These are phyloP conservation scores for Guillardia theta DNA, from an alignment of 78 protist genomes.

Conservation along the genomic window DNA sequence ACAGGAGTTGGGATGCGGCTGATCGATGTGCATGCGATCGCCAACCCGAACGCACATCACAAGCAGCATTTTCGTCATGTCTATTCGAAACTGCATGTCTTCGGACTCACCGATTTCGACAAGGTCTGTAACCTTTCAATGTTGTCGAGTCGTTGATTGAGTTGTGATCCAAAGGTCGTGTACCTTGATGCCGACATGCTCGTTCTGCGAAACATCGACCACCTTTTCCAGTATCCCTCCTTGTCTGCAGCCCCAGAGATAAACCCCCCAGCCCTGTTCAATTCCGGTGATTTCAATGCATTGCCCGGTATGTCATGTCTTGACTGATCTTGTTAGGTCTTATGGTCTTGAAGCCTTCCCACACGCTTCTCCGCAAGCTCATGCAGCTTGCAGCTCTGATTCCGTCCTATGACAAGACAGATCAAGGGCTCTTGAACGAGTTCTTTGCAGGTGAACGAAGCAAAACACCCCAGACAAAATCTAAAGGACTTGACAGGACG, in stretches of 20 bases:
- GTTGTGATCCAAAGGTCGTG: background rate
- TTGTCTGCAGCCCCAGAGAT: background rate
- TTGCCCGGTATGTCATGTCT: no score
- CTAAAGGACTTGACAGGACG: no score
- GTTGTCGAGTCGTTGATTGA: background rate
- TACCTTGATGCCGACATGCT: background rate
- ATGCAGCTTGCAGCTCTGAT: background rate
- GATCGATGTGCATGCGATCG: background rate
- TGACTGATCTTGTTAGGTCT: no score
- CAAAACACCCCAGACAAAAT: no score
- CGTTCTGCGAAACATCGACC: constrained; percentile 10
- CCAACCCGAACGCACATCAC: background rate
- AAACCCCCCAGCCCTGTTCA: constrained; percentile 5
- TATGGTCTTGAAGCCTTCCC: background rate
- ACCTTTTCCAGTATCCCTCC: background rate
- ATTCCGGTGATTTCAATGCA: background rate
- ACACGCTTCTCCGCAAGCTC: background rate
- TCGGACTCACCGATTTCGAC: background rate
- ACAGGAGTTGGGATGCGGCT: background rate
- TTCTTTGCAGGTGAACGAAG: background rate
- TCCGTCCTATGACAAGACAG: constrained; percentile 6
- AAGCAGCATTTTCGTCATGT: background rate
- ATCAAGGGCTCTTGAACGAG: background rate
- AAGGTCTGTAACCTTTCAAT: background rate
- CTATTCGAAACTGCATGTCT: background rate